phyloP scores from a whole-genome alignment of 2,329 filamentous ascomycete genomes.

The Colletotrichum sp. region DNA sequence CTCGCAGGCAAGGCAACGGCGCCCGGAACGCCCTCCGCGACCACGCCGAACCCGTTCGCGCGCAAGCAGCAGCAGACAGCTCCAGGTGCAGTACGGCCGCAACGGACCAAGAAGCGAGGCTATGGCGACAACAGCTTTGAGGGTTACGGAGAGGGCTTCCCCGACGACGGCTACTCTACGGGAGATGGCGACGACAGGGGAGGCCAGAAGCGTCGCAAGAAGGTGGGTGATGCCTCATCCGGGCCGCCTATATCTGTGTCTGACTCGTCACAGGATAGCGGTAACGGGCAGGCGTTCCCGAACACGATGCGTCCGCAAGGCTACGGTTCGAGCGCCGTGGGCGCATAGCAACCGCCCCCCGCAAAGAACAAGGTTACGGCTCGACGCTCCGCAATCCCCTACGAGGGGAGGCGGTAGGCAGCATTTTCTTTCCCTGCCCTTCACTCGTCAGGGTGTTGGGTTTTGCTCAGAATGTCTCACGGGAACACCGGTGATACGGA shows the following conservation, averaged over 20 bases:
- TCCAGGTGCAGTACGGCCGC: conserved; percentile 51
- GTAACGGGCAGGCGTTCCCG: conserved; percentile 43
- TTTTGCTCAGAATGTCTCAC: not conserved
- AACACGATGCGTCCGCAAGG: conserved; percentile 53
- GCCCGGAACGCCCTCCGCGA: conserved; percentile 55
- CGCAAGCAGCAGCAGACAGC: conserved; percentile 16
- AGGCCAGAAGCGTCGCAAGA: conserved; percentile 68
- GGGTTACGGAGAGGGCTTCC: conserved; percentile 75
- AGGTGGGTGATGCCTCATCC: conserved; percentile 48
- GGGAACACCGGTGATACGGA: not conserved
- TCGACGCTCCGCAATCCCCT: not conserved
- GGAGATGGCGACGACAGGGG: conserved; percentile 69
- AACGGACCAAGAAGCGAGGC: conserved; percentile 75
- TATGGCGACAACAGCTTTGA: conserved; percentile 78
- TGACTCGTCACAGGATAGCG: conserved; percentile 53
- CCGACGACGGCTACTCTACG: conserved; percentile 77
- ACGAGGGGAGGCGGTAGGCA: not conserved
- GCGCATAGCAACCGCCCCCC: conserved; percentile 43
- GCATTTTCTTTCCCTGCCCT: not conserved
- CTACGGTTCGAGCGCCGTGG: conserved; percentile 64
- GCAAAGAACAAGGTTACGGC: not conserved
- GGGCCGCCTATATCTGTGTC: conserved; percentile 32
- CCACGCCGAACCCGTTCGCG: conserved; percentile 24
- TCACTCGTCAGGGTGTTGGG: not conserved
- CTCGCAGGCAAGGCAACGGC: conserved; percentile 53